These are phyloP conservation scores for Talinum fruticosum DNA, from an alignment of 148 eudicot genomes.

Conservation along the genomic window DNA sequence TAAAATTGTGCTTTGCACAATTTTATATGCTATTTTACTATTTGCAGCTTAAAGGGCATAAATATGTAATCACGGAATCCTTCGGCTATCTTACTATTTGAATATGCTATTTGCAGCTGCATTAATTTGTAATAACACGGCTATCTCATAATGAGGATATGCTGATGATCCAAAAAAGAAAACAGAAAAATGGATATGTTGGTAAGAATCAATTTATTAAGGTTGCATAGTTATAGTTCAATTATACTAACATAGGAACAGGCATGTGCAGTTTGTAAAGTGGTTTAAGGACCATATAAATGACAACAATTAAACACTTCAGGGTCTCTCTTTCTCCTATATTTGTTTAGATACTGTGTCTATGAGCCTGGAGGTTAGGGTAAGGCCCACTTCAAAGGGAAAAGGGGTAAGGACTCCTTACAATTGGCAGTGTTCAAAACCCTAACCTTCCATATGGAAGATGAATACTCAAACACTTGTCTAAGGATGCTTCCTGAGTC, in stretches of 20 bases:
- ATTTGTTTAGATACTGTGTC: neutral
- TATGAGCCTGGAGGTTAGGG: neutral
- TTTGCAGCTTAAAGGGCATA: neutral
- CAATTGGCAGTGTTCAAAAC: neutral
- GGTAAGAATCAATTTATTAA: neutral
- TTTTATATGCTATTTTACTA: neutral
- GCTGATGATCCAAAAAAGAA: too few relatives aligned
- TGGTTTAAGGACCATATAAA: neutral
- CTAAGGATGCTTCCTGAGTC: neutral
- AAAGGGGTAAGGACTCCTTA: neutral
- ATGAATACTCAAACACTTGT: neutral
- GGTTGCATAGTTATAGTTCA: neutral
- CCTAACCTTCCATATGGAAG: neutral
- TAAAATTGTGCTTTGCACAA: neutral
- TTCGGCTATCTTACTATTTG: neutral
- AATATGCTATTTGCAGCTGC: neutral
- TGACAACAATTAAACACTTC: neutral
- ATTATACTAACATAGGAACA: neutral
- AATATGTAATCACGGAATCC: too few relatives aligned
- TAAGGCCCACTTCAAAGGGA: neutral
- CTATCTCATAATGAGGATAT: neutral
- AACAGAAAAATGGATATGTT: neutral
- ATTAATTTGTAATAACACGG: neutral
- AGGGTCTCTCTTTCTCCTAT: too few relatives aligned
- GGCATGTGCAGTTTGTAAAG: neutral